Evolutionary conservation across 306 rosid genomes (phyloP), one percentile per base, ranked within the genome.

Genomic region (Hippophae gyantsensis): DNA sequence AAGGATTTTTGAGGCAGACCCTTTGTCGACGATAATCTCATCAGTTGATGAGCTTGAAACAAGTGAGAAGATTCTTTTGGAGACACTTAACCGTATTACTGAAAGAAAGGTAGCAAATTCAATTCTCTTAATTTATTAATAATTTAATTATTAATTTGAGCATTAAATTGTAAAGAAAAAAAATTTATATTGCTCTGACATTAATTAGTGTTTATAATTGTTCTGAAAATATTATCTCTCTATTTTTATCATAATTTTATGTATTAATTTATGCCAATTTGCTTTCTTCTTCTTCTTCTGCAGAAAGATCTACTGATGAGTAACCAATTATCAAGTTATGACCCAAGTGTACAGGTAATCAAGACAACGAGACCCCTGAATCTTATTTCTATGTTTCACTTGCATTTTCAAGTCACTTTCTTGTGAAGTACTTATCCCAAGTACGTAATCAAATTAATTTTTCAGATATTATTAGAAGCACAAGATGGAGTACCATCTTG

Each of bases 381-480:
- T 8, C 10, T 46, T 46, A 46, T 46, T 3, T 9, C 50, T 46
- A 13, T 10, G 50, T 46, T 46, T 46, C 50, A 46, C n/a, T 46
- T 46, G 10, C 50, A 46, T 46, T 46, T 8, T 10, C 0, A 46
- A 46, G 38, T 32, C 4, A 32, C 38, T 32, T 27, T 49, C 13
- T 6, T 2, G 7, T 12, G 6, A 49, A 49, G 53, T 23, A 49
- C 53, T 49, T 49, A 32, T 49, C 25, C 25, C 14, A 49, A 11
- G 12, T 13, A 10, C 38, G 5, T 7, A 13, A 3, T n/a, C 26
- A 51, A 54, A 69, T 50, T 56, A 18, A 18, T 18, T 18, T 18
- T 18, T n/a, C 18, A 72, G 76, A 27, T 65, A n/a, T 72, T 65
- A 56, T 72, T 65, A 56, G 76, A 72, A 23, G 52, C 71, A 13